Conservation (phyloP, 2,329 filamentous ascomycete genomes). For the Botrytis galanthina region DNA sequence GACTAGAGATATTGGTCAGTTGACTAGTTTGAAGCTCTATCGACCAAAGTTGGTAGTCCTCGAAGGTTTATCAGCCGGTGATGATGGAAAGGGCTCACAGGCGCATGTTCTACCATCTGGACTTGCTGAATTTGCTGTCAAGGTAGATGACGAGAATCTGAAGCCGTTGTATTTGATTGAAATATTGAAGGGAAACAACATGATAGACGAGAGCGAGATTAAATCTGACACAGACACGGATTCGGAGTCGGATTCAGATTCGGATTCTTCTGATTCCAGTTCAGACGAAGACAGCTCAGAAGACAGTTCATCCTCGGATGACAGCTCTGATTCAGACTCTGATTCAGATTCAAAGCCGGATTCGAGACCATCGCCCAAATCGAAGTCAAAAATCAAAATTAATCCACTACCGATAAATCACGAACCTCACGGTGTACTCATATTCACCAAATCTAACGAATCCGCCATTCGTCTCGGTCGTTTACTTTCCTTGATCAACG, state of each 20-base stretch:
- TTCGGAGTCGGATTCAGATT: slow-evolving; percentile 23
- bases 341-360: slow-evolving; percentile 19
- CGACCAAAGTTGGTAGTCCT: slow-evolving; percentile 76
- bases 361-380: not conserved
- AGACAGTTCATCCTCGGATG: slow-evolving; percentile 9
- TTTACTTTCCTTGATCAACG: slow-evolving; percentile 67
- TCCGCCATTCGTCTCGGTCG: slow-evolving; percentile 82
- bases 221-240: slow-evolving; percentile 37
- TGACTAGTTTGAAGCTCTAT: slow-evolving; percentile 69
- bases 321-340: slow-evolving; percentile 7
- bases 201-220: slow-evolving; percentile 41
- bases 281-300: slow-evolving; percentile 18
- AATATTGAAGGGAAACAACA: slow-evolving; percentile 60
- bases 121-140: slow-evolving; percentile 64
- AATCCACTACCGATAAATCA: slow-evolving; percentile 26
- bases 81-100: slow-evolving; percentile 42
- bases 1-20: slow-evolving; percentile 78
- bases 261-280: slow-evolving; percentile 18
- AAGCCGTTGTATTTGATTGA: slow-evolving; percentile 86
- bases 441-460: slow-evolving; percentile 92
- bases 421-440: slow-evolving; percentile 52
- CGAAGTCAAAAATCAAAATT: not conserved
- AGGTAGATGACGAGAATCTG: slow-evolving; percentile 65
- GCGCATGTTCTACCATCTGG: slow-evolving; percentile 59
- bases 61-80: slow-evolving; percentile 47